Evolutionary conservation across 495 filamentous ascomycete genomes (phyloP), one percentile per base, ranked within the genome.

Genomic region (Penicillium nucicola): DNA sequence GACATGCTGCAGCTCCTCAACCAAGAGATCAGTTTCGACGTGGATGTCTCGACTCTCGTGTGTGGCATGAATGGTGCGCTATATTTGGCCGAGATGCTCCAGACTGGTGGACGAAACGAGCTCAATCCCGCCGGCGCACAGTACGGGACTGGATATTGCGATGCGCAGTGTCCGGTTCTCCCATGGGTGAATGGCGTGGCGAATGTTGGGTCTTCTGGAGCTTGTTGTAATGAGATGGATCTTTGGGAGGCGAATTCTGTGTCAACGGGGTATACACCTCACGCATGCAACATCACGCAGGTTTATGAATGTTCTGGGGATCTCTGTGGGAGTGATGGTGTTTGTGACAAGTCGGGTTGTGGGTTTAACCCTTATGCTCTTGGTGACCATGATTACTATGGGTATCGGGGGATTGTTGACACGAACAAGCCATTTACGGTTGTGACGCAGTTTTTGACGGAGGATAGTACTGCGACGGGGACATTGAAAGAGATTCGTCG

Each of bases 101-200:
- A 56, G 3, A 70, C 77, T 23, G 83, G 84, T 41, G 80, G 82
- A 20, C 64, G 76, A 51, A 75, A 68, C 57, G 60, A 67, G 12
- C 61, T 79, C 28, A 87, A 86, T 66, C 70, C 77, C 20, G 82
- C 80, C 4, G 84, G 84, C 23, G 82, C 84, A 11, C 62, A 71
- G 12, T 87, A 85, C 65, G 84, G 84, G 12, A 83, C 83, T 23
- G 84, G 84, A 0, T 88, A 89, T 70, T 89, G 85, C 60, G 84
- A 87, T 58, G 77, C 82, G 6, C 84, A 88, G 56, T 88, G 85
- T 64, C 76, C 70, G 33, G 66, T 70, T 14, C 62, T 64, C 15
- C 67, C 78, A 11, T 86, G 79, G 60, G 76, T 84, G 47, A 82
- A 84, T 55, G 83, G 83, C 22, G 62, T 76, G 13, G 75, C 69